Evolutionary conservation across 2,329 filamentous ascomycete species (phyloP).

Genomic region (Lecanosticta acicola): DNA sequence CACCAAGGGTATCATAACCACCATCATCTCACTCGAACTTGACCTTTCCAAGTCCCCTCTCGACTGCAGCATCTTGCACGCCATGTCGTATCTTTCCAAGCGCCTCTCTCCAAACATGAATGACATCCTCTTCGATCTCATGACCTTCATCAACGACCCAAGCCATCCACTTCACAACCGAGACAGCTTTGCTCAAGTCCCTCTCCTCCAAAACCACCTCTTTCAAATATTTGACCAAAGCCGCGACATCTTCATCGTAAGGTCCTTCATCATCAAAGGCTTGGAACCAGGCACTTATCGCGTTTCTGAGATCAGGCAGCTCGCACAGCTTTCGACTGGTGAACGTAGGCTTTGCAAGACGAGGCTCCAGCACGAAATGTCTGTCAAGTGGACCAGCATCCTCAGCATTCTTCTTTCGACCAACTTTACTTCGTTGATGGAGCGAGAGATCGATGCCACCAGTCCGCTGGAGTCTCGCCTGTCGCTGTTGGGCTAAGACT

Average conservation of each 20-base stretch:
- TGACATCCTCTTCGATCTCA: slow-evolving; percentile 5
- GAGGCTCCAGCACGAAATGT: slow-evolving; percentile 44
- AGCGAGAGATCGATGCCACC: slow-evolving; percentile 34
- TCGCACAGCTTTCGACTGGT: slow-evolving; percentile 53
- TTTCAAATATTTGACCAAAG: slow-evolving; percentile 66
- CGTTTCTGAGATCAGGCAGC: slow-evolving; percentile 62
- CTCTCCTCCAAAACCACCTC: slow-evolving; percentile 69
- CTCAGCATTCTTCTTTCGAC: slow-evolving; percentile 16
- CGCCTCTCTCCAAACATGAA: slow-evolving; percentile 33
- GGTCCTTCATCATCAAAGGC: slow-evolving; percentile 70
- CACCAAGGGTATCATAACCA: too few species aligned
- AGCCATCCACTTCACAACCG: slow-evolving; percentile 60
- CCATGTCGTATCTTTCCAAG: slow-evolving; percentile 37
- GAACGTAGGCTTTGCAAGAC: slow-evolving; percentile 54
- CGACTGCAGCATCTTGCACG: slow-evolving; percentile 40
- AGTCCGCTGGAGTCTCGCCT: slow-evolving; percentile 52
- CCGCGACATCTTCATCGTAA: slow-evolving; percentile 68
- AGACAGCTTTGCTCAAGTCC: slow-evolving; percentile 68
- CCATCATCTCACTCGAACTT: slow-evolving; percentile 32
- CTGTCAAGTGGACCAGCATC: slow-evolving; percentile 33
- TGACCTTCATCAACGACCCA: slow-evolving; percentile 34
- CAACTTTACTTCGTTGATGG: slow-evolving; percentile 23
- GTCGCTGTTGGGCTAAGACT: slow-evolving; percentile 67
- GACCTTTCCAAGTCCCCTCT: slow-evolving; percentile 43
- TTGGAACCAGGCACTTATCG: slow-evolving; percentile 69